These are phyloP conservation scores for Emiliania huxleyi DNA, from an alignment of 78 protist species.

Conservation along the genomic window DNA sequence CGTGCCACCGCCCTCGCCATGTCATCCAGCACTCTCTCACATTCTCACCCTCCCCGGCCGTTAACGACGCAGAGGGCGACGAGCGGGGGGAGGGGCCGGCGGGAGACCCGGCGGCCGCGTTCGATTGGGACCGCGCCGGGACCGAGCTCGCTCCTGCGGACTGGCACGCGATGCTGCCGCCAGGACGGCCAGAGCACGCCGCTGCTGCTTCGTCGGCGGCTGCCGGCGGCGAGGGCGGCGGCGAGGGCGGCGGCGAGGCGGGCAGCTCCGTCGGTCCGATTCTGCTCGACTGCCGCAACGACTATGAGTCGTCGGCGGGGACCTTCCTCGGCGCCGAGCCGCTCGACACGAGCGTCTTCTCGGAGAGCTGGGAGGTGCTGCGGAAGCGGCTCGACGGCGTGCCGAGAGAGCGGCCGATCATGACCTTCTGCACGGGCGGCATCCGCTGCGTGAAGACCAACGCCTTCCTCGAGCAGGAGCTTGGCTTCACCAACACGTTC, in stretches of 20 bases:
- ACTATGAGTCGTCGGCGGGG: background rate
- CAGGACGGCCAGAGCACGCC: no score
- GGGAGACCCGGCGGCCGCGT: no score
- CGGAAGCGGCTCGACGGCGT: background rate
- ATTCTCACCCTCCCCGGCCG: no score
- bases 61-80: no score
- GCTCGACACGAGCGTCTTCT: background rate
- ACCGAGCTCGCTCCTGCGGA: background rate
- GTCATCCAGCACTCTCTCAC: no score
- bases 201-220: no score
- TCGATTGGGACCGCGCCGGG: background rate
- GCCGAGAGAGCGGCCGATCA: background rate
- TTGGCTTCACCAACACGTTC: background rate
- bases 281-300: slow-evolving; percentile 28
- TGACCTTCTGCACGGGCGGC: slow-evolving; percentile 30
- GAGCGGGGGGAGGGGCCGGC: no score
- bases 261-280: background rate
- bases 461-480: background rate
- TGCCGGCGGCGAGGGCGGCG: no score
- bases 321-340: background rate
- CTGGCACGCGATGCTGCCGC: slow-evolving; percentile 18
- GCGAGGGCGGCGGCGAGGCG: no score
- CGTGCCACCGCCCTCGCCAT: no score
- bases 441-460: slow-evolving; percentile 22
- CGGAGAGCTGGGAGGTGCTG: background rate